Conservation (phyloP, 805 yeast species). For the Candida stauntonica region DNA sequence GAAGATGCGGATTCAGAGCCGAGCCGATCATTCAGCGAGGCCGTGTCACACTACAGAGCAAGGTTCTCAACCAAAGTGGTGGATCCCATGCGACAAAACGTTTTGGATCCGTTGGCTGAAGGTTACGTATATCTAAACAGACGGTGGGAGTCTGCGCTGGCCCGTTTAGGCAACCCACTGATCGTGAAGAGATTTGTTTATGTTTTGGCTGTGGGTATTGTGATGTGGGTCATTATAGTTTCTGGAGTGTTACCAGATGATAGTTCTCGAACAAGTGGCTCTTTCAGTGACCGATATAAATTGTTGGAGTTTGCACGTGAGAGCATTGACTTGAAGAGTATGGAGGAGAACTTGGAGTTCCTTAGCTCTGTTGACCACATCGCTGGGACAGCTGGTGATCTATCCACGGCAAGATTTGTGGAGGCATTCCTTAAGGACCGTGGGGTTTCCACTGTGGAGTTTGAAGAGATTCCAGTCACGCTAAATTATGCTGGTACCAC, state of each 20-base stretch:
- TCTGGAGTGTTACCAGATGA: conserved; percentile 50
- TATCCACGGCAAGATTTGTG: conserved; percentile 64
- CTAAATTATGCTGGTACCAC: conserved; percentile 59
- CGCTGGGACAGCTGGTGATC: conserved; percentile 86
- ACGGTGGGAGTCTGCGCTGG: conserved; percentile 52
- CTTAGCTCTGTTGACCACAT: conserved; percentile 56
- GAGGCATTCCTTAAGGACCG: conserved; percentile 53
- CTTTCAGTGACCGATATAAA: conserved; percentile 56
- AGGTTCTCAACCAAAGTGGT: conserved; percentile 8
- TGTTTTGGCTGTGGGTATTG: conserved; percentile 55
- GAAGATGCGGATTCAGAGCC: conserved; percentile 2
- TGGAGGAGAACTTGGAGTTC: conserved; percentile 26
- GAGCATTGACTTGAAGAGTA: conserved; percentile 45
- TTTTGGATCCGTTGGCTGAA: conserved; percentile 46
- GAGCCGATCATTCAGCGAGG: conserved; percentile 16
- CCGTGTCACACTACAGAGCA: conserved; percentile 12
- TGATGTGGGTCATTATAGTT: conserved; percentile 54
- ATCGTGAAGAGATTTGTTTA: conserved; percentile 75
- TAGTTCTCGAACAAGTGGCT: conserved; percentile 41
- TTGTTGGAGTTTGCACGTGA: conserved; percentile 45
- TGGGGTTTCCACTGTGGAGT: conserved; percentile 49
- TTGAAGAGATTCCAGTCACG: conserved; percentile 48
- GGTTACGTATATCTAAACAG: conserved; percentile 30
- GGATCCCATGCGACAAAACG: conserved; percentile 17
- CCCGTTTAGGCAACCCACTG: conserved; percentile 78